phyloP scores from a whole-genome alignment of 305 asterid species.

The Coffea humblotiana region DNA sequence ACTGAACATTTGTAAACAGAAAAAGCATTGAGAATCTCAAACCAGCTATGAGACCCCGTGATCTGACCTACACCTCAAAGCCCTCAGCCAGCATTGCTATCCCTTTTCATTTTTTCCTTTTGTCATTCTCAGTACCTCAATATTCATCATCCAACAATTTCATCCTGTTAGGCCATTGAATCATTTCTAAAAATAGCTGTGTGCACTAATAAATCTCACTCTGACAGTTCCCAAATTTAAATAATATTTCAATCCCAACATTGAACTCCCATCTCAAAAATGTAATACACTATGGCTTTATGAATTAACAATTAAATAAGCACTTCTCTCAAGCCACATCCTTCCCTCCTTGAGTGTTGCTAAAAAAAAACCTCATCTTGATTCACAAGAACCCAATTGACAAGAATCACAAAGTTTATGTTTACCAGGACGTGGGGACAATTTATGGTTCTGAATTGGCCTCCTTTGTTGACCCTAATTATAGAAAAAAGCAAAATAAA shows the following conservation, averaged over 20 bases:
- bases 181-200: neutral
- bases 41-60: too few species aligned
- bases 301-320: too few species aligned
- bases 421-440: conserved; percentile 50
- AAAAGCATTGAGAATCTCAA: neutral
- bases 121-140: neutral
- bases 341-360: neutral
- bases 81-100: neutral
- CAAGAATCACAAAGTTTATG: neutral
- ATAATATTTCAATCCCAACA: neutral
- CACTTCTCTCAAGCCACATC: neutral
- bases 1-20: neutral
- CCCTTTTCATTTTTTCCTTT: neutral
- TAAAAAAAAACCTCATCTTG: neutral
- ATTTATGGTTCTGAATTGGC: conserved; percentile 45
- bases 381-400: neutral
- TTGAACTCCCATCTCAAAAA: neutral
- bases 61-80: neutral
- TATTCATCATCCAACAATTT: neutral
- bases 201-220: neutral
- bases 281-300: neutral
- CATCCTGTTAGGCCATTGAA: neutral
- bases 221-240: neutral
- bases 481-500: conserved; percentile 11
- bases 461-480: conserved; percentile 55